Base-by-base conservation (phyloP, 176 grass and related monocot species). In the Melocanna baccifera region DNA sequence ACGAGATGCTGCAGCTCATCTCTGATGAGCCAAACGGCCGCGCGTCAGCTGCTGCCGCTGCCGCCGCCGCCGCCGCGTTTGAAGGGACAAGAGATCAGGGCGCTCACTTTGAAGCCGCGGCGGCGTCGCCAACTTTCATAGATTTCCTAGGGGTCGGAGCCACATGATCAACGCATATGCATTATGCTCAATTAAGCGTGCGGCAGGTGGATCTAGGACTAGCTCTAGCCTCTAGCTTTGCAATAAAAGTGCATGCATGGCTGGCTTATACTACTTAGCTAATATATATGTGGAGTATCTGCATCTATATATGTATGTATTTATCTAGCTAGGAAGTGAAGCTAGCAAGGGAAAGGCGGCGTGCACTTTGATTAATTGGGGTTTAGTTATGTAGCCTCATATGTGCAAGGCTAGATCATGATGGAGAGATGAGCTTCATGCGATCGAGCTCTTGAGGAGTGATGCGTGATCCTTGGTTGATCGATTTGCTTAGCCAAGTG, bases 101-200 rank as follows among this genome's bases (percentile, higher is more conserved):
- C 48, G 47, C 67, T 6, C 79, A 66, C 57, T 83, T 86, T 23
- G 88, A 86, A 32, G 62, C 50, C 22, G 59, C 66, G 0, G 59
- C 66, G 0, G 15, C 47, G 77, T 67, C 91, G 58, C 92, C 92
- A 3, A 36, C 92, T 40, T 98, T 93, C 87, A 98, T 98, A 52
- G 92, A 98, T 88, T 98, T 98, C 81, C 95, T 98, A 62, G 95
- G 95, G 20, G 95, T 98, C 45, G 95, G 95, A 61, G 89, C 88
- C 32, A 93, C 92, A 91, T 93, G 92, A 94, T 40, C 42, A 57
- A 74, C 15, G 65, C 37, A 59, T 46, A 59, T 34, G 67, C 14
- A 22, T 25, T 58, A 4, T 82, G 41, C 69, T 83, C 67, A 62
- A 36, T 14, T 46, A 51, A 76, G 70, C 81, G n/a, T 16, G 61